Evolutionary conservation across 192 early-diverging fungal species (phyloP).

Genomic region (Linnemannia hyalina): DNA sequence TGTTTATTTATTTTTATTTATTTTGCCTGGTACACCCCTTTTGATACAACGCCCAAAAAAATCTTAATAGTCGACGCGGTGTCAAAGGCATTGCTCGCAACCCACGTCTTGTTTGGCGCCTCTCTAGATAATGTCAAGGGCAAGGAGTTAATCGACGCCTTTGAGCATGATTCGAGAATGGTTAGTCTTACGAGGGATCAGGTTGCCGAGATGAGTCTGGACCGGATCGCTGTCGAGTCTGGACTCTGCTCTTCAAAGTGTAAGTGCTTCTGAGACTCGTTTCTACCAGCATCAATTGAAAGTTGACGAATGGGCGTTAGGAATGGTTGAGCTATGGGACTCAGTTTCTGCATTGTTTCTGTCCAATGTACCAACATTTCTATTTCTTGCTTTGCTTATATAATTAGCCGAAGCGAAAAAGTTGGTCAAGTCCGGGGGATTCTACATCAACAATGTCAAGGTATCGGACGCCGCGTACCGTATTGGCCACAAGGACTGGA

Average conservation of each 20-base stretch:
- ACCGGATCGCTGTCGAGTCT: slow-evolving; percentile 69
- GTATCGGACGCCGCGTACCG: slow-evolving; percentile 58
- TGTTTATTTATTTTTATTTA: background rate
- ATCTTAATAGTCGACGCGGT: slow-evolving; percentile 64
- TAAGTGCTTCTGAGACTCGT: slow-evolving; percentile 38
- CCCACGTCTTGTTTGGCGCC: slow-evolving; percentile 81
- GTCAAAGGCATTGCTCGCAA: slow-evolving; percentile 76
- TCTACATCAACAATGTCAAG: slow-evolving; percentile 82
- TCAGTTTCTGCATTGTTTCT: background rate
- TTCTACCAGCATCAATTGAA: background rate
- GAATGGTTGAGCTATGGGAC: background rate
- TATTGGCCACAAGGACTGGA: slow-evolving; percentile 65
- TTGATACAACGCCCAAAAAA: background rate
- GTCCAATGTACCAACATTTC: background rate
- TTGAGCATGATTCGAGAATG: slow-evolving; percentile 73
- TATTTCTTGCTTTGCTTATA: background rate
- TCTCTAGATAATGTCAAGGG: slow-evolving; percentile 58
- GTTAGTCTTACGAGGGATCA: slow-evolving; percentile 53
- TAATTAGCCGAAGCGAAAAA: slow-evolving; percentile 81
- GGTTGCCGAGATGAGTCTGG: slow-evolving; percentile 66
- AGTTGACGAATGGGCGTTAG: background rate
- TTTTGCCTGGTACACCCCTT: background rate
- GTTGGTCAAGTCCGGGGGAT: slow-evolving; percentile 79
- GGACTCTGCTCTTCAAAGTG: slow-evolving; percentile 79
- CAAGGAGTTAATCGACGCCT: slow-evolving; percentile 78